A percentile compares a stretch with the other conserved stretches of the same genome.
Conservation (phyloP, 345 rosid species). For the Melaleuca quinquenervia region DNA sequence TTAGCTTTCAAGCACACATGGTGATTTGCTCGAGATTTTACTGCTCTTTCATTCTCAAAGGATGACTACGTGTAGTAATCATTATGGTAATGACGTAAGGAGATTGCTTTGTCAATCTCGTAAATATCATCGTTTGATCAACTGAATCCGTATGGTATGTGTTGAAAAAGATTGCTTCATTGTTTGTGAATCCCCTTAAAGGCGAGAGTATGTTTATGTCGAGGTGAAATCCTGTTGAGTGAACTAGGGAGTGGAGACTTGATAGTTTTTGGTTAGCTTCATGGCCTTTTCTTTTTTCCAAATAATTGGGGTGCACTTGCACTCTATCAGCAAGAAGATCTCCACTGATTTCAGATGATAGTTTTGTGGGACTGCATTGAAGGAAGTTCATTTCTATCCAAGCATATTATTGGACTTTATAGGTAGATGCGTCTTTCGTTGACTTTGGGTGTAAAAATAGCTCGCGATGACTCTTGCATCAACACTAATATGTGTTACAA, state of each 20-base stretch:
- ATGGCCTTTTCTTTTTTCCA: not conserved
- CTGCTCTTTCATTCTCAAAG: not conserved
- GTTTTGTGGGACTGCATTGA: not conserved
- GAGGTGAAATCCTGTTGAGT: not conserved
- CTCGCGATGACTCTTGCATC: not conserved
- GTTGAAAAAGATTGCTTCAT: not conserved
- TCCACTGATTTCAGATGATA: not conserved
- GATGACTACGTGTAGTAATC: not conserved
- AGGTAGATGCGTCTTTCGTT: fast-evolving
- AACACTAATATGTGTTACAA: not conserved
- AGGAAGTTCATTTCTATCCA: not conserved
- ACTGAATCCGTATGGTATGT: not conserved
- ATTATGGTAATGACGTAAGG: not conserved
- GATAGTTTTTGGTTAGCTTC: not conserved
- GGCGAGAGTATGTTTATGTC: not conserved
- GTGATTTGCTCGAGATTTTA: not conserved
- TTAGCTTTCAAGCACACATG: not conserved
- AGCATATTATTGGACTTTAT: not conserved
- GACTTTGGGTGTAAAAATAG: not conserved
- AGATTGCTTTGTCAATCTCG: not conserved
- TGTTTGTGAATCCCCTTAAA: not conserved
- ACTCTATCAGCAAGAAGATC: not conserved
- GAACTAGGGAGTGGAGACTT: not conserved
- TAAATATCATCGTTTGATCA: not conserved
- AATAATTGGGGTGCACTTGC: not conserved